phyloP scores from a whole-genome alignment of 202 grass and related monocot species.

The Saccharum hybrid region DNA sequence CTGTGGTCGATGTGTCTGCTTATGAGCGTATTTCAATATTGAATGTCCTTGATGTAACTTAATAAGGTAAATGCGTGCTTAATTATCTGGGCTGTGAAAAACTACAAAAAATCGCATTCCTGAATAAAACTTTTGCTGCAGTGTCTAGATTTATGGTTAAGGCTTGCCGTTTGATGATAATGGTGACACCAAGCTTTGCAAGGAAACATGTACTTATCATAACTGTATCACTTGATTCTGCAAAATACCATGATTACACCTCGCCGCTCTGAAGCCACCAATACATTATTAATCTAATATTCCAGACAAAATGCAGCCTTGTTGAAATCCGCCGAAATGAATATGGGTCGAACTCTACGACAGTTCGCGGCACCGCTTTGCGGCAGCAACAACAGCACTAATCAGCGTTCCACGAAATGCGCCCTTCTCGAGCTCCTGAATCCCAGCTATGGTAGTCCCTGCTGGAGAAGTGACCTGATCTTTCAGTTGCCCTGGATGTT shows the following conservation, averaged over 20 bases:
- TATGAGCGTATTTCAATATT: not conserved
- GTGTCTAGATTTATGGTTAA: not conserved
- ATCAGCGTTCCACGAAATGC: slow-evolving; percentile 80
- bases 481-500: slow-evolving; percentile 92
- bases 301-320: not conserved
- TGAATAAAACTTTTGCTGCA: not conserved
- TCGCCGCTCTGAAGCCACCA: not conserved
- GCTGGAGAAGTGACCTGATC: slow-evolving; percentile 95
- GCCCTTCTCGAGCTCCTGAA: slow-evolving; percentile 86
- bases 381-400: slow-evolving; percentile 88
- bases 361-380: slow-evolving; percentile 78
- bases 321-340: not conserved
- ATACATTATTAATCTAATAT: not conserved
- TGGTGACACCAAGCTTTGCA: not conserved
- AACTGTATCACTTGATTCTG: not conserved
- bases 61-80: not conserved
- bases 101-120: too few relatives aligned
- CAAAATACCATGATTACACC: slow-evolving; percentile 14
- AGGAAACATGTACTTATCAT: not conserved
- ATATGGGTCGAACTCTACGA: slow-evolving; percentile 43
- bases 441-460: slow-evolving; percentile 90
- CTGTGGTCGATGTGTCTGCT: not conserved
- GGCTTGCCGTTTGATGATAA: not conserved
- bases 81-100: not conserved
- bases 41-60: not conserved